Evolutionary conservation across 1,284 basidiomycete genomes (phyloP), one percentile per base, ranked within the genome.

Genomic region (Lentinula novae-zelandiae): DNA sequence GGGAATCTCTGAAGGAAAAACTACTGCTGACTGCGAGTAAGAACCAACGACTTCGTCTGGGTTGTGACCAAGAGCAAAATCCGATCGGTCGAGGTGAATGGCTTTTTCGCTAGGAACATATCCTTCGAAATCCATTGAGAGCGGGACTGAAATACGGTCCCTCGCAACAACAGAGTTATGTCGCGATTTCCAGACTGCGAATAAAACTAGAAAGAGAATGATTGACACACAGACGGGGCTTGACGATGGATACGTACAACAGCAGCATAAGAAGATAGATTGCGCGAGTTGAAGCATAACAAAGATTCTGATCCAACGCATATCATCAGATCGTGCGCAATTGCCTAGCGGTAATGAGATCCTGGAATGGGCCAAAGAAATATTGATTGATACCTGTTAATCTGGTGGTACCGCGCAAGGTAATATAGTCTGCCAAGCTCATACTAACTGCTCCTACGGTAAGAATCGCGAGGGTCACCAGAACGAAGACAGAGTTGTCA

Each of bases 261-360:
- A 87, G 44, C 73, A 70, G 66, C 79, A 83, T 31, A 87, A 78
- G 66, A 87, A 86, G 10, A 81, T 67, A 0, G 84, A 80, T 67
- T 87, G 82, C 5, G 75, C 65, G 22, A 84, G 78, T 58, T 84
- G 80, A 10, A 83, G 66, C n/a, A 79, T 71, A 12, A 84, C 71
- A 57, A 81, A 80, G 27, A 78, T 70, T 12, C 79, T 76, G n/a
- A 81, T 73, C 61, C 79, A 77, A 22, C 66, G 67, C 27, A 75
- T 62, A 63, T 74, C 68, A 42, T 67, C 69, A 27, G 66, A 70
- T 40, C 73, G 70, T 54, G 71, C 67, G 63, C 78, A 80, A 56
- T 76, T 76, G 8, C 77, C 78, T 79, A 55, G 27, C 46, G 12
- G 9, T 46, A 20, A 46, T 17, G 42, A 50, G 53, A 56, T 44